Evolutionary conservation across 805 yeast species (phyloP).

Genomic region (Nakazawaea ambrosiae): DNA sequence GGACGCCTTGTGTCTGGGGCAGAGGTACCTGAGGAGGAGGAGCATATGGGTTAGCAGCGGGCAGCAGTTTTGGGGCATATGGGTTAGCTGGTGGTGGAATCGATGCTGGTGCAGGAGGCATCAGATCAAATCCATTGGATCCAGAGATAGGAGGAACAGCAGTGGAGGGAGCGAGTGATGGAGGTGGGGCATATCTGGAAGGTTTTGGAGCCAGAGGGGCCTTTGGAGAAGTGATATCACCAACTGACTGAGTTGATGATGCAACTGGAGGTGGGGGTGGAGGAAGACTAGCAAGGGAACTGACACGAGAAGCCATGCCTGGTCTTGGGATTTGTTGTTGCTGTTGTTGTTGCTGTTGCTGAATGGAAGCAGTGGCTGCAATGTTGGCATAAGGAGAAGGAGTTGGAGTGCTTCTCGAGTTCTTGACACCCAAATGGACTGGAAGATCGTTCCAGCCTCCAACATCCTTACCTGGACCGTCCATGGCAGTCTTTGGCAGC

Average conservation of each 20-base stretch:
- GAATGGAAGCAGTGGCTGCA: slow-evolving; percentile 14
- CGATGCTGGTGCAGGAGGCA: slow-evolving; percentile 2
- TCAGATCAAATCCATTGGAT: not conserved
- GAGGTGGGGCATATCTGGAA: slow-evolving; percentile 22
- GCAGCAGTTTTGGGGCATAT: slow-evolving; percentile 27
- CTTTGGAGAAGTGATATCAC: slow-evolving; percentile 1
- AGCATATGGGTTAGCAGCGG: slow-evolving; percentile 3
- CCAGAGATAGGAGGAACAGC: slow-evolving; percentile 1
- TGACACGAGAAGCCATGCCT: slow-evolving; percentile 18
- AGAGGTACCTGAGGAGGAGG: slow-evolving; percentile 19
- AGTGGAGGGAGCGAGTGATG: slow-evolving; percentile 10
- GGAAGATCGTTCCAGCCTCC: slow-evolving; percentile 76
- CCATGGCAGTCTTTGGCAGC: slow-evolving; percentile 21
- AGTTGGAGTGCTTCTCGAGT: slow-evolving; percentile 34
- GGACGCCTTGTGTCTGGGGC: slow-evolving; percentile 17
- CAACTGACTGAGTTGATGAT: slow-evolving; percentile 1
- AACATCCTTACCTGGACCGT: slow-evolving; percentile 29
- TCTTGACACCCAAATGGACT: slow-evolving; percentile 25
- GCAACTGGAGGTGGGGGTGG: slow-evolving; percentile 14
- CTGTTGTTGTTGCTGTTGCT: slow-evolving; percentile 1
- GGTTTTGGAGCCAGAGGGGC: slow-evolving; percentile 15
- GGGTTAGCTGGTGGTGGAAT: slow-evolving; percentile 19
- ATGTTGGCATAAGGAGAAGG: slow-evolving; percentile 16
- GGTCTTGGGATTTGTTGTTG: no score
- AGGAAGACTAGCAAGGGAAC: slow-evolving; percentile 13